A percentile compares a stretch with the other conserved stretches of the same genome.
These are phyloP conservation scores for Geoglossum cookeanum DNA, from an alignment of 2,329 filamentous ascomycete genomes.

Conservation along the genomic window DNA sequence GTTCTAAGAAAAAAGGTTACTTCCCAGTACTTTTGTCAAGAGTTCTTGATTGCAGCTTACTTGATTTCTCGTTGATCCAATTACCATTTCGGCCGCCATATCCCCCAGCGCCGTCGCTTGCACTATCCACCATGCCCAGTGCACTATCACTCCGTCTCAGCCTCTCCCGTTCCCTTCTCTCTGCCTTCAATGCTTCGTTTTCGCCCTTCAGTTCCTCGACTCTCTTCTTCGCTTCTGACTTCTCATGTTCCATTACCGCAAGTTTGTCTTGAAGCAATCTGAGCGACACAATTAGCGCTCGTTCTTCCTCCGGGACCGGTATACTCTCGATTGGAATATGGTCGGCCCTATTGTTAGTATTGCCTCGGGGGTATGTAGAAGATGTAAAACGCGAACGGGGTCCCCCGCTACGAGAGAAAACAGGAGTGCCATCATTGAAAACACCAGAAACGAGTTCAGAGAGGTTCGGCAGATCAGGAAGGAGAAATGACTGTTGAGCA, in stretches of 20 bases:
- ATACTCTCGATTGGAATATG: constrained; percentile 33
- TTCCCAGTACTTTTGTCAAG: not conserved
- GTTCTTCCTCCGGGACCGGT: constrained; percentile 40
- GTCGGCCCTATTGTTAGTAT: constrained; percentile 10
- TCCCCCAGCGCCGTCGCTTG: constrained; percentile 25
- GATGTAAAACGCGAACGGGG: constrained; percentile 35
- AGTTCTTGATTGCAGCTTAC: constrained; percentile 24
- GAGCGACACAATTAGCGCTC: constrained; percentile 41
- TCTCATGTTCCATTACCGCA: constrained; percentile 34
- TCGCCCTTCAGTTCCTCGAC: constrained; percentile 32
- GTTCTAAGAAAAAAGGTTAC: constrained; percentile 20
- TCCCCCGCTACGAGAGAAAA: constrained; percentile 31
- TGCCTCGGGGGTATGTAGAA: constrained; percentile 15
- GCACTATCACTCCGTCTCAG: constrained; percentile 27
- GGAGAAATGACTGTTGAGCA: constrained; percentile 35
- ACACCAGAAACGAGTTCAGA: constrained; percentile 41
- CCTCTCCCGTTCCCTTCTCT: constrained; percentile 24
- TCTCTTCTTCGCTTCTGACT: constrained; percentile 28
- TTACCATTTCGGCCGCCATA: constrained; percentile 12
- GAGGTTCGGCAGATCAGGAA: constrained; percentile 41
- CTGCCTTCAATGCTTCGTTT: constrained; percentile 29
- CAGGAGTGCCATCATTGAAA: constrained; percentile 36
- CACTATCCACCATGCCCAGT: constrained; percentile 23
- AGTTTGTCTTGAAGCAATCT: constrained; percentile 39
- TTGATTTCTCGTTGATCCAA: constrained; percentile 20